Base-by-base conservation (phyloP, 176 grass and related monocot species). In the Oropetium thomaeum region DNA sequence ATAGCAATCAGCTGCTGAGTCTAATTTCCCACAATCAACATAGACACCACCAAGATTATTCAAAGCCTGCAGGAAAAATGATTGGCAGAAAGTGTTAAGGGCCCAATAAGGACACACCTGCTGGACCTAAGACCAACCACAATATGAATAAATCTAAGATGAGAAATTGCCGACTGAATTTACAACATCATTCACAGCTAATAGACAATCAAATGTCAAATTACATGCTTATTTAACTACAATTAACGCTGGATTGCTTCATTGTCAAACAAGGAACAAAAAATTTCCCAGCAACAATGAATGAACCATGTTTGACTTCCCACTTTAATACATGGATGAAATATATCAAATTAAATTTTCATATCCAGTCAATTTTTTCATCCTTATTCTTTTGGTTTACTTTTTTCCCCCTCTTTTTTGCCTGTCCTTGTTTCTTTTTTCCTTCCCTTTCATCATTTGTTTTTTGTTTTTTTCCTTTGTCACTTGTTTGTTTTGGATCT, bases 41-140 rank as follows among this genome's bases (percentile, higher is more conserved):
- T 93, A 97, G n/a, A 97, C 90, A 60, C 93, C 89, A 62, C 93
- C 93, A 76, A 97, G 90, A 65, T 97, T 97, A 67, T 97, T 97
- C 80, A 97, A 87, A 53, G 93, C 93, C 93, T 93, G 93, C 48
- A 71, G 37, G 38, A 37, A 63, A n/a, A 73, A 63, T 76, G 57
- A 65, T 58, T 16, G 12, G 44, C 44, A 9, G 15, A 67, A 62
- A 75, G 30, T 11, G 37, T 62, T 60, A 61, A 43, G 47, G 26
- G 9, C 31, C 20, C 33, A 58, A 39, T 16, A 39, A 7, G 22
- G 33, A 27, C 70, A 25, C 12, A 40, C 45, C 65, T 63, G 35
- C 20, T 63, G 19, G 31, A 62, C 38, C 8, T 23, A 27, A 63
- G 37, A 26, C 61, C 32, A 77, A 42, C 4, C 35, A 77, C 45